phyloP scores from a whole-genome alignment of 805 yeast genomes.

The Ascoidea asiatica region DNA sequence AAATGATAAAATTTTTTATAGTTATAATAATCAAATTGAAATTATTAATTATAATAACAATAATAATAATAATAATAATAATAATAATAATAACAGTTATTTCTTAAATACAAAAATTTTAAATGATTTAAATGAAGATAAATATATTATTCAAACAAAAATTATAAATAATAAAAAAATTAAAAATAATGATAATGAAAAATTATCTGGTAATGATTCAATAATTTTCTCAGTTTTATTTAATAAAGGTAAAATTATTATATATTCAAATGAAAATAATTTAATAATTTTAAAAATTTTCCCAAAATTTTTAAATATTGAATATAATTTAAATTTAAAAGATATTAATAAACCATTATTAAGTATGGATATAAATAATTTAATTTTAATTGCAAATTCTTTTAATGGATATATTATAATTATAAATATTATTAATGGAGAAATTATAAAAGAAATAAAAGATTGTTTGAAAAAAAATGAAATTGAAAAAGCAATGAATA shows the following conservation, averaged over 20 bases:
- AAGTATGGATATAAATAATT: constrained; percentile 6
- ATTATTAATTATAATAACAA: not conserved
- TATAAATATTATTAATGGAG: constrained; percentile 9
- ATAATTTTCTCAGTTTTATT: constrained; percentile 3
- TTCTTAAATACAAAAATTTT: no score
- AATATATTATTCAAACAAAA: constrained; percentile 4
- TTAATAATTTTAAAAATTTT: constrained; percentile 1
- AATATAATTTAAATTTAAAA: not conserved
- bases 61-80: no score
- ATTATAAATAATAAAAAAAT: constrained; percentile 4
- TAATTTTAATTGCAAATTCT: constrained; percentile 3
- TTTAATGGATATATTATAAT: constrained; percentile 10
- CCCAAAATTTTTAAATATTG: constrained; percentile 4
- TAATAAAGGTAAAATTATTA: constrained; percentile 8
- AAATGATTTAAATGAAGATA: not conserved
- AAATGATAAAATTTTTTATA: constrained; percentile 3
- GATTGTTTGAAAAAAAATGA: no score
- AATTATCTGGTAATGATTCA: constrained; percentile 6
- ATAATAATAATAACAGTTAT: no score
- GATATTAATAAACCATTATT: constrained; percentile 3
- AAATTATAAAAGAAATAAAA: constrained; percentile 6
- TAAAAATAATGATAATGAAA: no score
- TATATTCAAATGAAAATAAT: constrained; percentile 2
- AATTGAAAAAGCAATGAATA: constrained; percentile 2
- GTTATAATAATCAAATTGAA: not conserved